These are phyloP conservation scores for Picochlorum sp. DNA, from an alignment of 139 green algal species.

Conservation along the genomic window DNA sequence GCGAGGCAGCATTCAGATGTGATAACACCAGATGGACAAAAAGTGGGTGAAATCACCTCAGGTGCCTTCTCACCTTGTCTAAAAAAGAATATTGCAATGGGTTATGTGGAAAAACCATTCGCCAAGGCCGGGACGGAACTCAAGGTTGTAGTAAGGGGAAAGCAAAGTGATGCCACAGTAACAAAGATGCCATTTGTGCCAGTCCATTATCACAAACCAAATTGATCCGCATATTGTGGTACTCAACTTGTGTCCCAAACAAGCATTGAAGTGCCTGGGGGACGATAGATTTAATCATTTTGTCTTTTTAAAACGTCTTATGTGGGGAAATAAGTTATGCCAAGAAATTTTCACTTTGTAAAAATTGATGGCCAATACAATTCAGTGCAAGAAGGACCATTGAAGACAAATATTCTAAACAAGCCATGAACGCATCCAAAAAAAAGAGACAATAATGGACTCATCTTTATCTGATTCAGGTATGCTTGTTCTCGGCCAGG, in stretches of 20 bases:
- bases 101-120: constrained; percentile 84
- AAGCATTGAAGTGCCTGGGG: no score
- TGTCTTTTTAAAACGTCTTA: no score
- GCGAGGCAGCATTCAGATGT: constrained; percentile 70
- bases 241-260: no score
- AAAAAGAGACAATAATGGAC: no score
- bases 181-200: constrained; percentile 99
- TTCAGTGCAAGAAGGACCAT: no score
- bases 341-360: no score
- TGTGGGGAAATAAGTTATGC: no score
- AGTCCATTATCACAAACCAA: constrained; percentile 65
- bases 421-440: no score
- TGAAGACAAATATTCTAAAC: no score
- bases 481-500: neutral
- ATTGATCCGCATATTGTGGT: neutral
- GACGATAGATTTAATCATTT: no score
- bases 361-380: no score
- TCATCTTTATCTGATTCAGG: no score
- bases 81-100: constrained; percentile 98
- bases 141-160: constrained; percentile 88
- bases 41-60: constrained; percentile 76
- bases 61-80: constrained; percentile 89
- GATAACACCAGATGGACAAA: constrained; percentile 53
- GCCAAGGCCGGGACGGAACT: constrained; percentile 90
- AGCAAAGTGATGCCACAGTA: constrained; percentile 65